phyloP scores from a whole-genome alignment of 805 yeast genomes.

The Nakazawaea wickerhamii region DNA sequence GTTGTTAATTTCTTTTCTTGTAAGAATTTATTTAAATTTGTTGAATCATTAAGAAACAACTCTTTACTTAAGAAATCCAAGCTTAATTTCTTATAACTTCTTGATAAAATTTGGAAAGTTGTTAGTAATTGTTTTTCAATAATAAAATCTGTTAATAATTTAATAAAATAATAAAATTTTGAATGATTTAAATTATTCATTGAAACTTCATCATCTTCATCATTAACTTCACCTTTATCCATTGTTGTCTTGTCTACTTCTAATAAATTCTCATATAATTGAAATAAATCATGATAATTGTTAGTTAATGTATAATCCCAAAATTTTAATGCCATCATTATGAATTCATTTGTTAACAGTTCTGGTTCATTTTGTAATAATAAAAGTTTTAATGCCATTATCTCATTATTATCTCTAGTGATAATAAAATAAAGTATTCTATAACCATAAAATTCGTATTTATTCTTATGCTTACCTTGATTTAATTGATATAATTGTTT shows the following conservation, averaged over 20 bases:
- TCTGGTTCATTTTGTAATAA: constrained; percentile 15
- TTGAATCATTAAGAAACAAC: constrained; percentile 30
- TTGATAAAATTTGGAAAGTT: constrained; percentile 50
- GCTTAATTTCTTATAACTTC: constrained; percentile 46
- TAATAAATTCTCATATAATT: constrained; percentile 31
- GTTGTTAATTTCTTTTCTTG: constrained; percentile 30
- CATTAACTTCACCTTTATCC: constrained; percentile 19
- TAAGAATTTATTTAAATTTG: constrained; percentile 39
- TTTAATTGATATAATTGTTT: constrained; percentile 48
- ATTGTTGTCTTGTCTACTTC: constrained; percentile 26
- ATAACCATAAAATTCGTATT: constrained; percentile 67
- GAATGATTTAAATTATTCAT: constrained; percentile 16
- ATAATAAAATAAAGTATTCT: constrained; percentile 68
- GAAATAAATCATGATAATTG: constrained; percentile 52
- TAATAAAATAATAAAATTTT: constrained; percentile 21
- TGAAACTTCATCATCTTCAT: constrained; percentile 19
- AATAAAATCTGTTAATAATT: constrained; percentile 43
- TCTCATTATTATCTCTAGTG: constrained; percentile 60
- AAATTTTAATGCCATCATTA: constrained; percentile 30
- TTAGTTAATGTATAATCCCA: constrained; percentile 29
- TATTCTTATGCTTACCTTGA: constrained; percentile 25
- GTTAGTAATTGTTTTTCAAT: constrained; percentile 52
- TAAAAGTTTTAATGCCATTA: constrained; percentile 35
- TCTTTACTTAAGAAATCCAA: constrained; percentile 31
- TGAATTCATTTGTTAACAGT: constrained; percentile 19